A percentile compares a stretch with the other conserved stretches of the same genome.
Evolutionary conservation across 345 rosid species (phyloP).

Genomic region (Viola odorata): DNA sequence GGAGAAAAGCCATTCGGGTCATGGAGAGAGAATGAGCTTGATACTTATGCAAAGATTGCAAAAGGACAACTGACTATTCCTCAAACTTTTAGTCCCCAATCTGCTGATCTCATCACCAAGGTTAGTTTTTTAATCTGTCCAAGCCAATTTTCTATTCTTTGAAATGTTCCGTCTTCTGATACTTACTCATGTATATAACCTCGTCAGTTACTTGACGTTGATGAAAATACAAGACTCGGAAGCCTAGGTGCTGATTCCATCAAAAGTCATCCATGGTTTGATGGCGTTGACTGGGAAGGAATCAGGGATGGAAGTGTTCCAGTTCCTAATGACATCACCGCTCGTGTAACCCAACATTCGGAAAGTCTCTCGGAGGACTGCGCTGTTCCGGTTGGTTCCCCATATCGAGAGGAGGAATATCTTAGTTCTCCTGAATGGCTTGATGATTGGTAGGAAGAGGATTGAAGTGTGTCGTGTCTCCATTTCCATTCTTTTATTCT

Average conservation of each 20-base stretch:
- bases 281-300: slow-evolving; percentile 52
- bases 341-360: slow-evolving; percentile 43
- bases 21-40: slow-evolving; percentile 79
- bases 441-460: slow-evolving; percentile 59
- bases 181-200: background rate
- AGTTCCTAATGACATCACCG: slow-evolving; percentile 55
- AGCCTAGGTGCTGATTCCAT: slow-evolving; percentile 51
- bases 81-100: slow-evolving; percentile 48
- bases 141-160: slow-evolving; percentile 16
- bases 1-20: slow-evolving; percentile 87
- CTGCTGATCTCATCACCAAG: slow-evolving; percentile 71
- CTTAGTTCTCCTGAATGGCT: slow-evolving; percentile 64
- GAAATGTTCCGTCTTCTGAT: background rate
- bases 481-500: background rate
- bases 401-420: slow-evolving; percentile 37
- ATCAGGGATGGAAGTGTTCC: slow-evolving; percentile 42
- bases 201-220: slow-evolving; percentile 67
- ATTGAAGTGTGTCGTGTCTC: slow-evolving; percentile 1
- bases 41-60: slow-evolving; percentile 64
- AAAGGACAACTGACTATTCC: slow-evolving; percentile 68
- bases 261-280: slow-evolving; percentile 75
- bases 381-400: slow-evolving; percentile 28
- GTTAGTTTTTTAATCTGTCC: no score
- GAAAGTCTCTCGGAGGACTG: slow-evolving; percentile 39
- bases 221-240: slow-evolving; percentile 67